These are phyloP conservation scores for Macrocybe gigantea DNA, from an alignment of 768 basidiomycete species.

Conservation along the genomic window DNA sequence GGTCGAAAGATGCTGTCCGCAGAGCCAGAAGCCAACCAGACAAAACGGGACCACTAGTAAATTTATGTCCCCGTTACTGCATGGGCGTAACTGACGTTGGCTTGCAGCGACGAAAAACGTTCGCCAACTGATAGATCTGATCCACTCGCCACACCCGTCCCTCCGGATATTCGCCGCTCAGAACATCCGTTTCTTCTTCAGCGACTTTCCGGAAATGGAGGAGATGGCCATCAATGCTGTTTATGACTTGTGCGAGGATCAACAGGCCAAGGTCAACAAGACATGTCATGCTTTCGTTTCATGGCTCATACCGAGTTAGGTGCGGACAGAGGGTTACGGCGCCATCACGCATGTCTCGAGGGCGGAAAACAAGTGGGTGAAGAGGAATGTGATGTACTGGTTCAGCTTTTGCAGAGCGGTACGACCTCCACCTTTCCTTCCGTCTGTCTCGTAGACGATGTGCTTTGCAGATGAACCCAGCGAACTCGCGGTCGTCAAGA, in stretches of 20 bases:
- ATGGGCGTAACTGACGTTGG: slow-evolving; percentile 3
- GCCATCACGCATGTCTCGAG: slow-evolving; percentile 46
- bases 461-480: slow-evolving; percentile 49
- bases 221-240: slow-evolving; percentile 74
- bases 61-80: slow-evolving; percentile 7
- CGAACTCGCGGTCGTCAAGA: slow-evolving; percentile 57
- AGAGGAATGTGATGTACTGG: slow-evolving; percentile 66
- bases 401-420: slow-evolving; percentile 76
- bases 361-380: slow-evolving; percentile 52
- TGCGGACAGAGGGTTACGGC: slow-evolving; percentile 63
- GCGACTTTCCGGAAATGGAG: slow-evolving; percentile 65
- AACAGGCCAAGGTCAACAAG: slow-evolving; percentile 38
- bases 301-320: slow-evolving; percentile 28
- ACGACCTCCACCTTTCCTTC: slow-evolving; percentile 14
- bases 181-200: slow-evolving; percentile 54
- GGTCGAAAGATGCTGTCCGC: slow-evolving; percentile 29
- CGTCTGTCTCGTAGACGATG: slow-evolving; percentile 1
- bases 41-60: slow-evolving; percentile 32
- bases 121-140: slow-evolving; percentile 50
- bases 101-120: slow-evolving; percentile 42
- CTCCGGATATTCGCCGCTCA: slow-evolving; percentile 55
- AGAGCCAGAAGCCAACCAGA: slow-evolving; percentile 35
- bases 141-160: slow-evolving; percentile 37
- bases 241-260: slow-evolving; percentile 75
- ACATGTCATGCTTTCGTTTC: background rate